Percentiles rank a stretch among this genome's conserved stretches.
phyloP scores from a whole-genome alignment of 2,329 filamentous ascomycete genomes.

The Leptographium radiaticola region DNA sequence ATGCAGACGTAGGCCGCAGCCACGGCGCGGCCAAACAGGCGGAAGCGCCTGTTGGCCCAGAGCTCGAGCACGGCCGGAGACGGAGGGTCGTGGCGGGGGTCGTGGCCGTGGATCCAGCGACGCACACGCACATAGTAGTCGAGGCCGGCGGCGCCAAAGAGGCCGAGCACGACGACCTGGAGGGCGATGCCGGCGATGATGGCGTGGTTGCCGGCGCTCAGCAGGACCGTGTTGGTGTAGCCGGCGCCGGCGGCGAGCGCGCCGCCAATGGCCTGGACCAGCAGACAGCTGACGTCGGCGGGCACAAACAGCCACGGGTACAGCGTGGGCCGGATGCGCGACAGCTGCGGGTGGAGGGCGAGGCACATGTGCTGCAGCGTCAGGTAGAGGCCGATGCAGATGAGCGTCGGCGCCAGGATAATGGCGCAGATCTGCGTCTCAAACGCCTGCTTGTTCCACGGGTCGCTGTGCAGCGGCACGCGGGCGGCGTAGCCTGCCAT shows the following conservation, averaged over 20 bases:
- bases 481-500: conserved; percentile 40
- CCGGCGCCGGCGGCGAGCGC: conserved; percentile 36
- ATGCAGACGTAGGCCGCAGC: conserved; percentile 30
- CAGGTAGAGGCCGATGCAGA: conserved; percentile 51
- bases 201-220: conserved; percentile 32
- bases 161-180: conserved; percentile 35
- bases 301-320: conserved; percentile 47
- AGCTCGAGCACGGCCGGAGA: conserved; percentile 17
- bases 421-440: conserved; percentile 46
- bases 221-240: conserved; percentile 22
- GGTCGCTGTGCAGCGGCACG: conserved; percentile 35
- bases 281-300: conserved; percentile 43
- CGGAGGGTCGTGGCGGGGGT: neutral
- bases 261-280: conserved; percentile 46
- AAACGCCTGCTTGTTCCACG: conserved; percentile 41
- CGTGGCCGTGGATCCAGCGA: conserved; percentile 20
- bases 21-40: conserved; percentile 31
- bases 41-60: conserved; percentile 30
- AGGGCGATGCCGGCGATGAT: conserved; percentile 42
- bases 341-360: conserved; percentile 32
- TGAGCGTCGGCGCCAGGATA: conserved; percentile 45
- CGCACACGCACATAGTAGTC: conserved; percentile 33
- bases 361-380: conserved; percentile 47
- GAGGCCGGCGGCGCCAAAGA: conserved; percentile 28
- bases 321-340: conserved; percentile 35